phyloP scores from a whole-genome alignment of 805 yeast species.

The Barnettozyma siamensis region DNA sequence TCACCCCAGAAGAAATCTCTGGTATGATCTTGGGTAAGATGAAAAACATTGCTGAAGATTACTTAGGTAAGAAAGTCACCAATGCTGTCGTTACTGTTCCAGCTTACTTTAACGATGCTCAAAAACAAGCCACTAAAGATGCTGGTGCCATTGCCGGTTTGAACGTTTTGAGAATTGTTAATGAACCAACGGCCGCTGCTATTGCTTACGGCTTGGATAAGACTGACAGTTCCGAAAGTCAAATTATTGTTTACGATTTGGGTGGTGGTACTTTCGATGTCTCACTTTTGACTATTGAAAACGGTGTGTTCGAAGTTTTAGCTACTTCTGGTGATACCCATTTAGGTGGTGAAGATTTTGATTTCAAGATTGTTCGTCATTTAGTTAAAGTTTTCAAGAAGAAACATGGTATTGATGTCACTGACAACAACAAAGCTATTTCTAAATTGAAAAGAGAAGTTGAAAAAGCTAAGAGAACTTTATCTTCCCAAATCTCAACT shows the following conservation, averaged over 20 bases:
- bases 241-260: constrained; percentile 86
- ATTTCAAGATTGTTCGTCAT: constrained; percentile 81
- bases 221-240: constrained; percentile 67
- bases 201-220: constrained; percentile 92
- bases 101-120: constrained; percentile 90
- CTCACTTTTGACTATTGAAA: constrained; percentile 78
- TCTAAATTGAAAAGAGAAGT: constrained; percentile 95
- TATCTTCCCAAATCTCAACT: constrained; percentile 92
- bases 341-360: constrained; percentile 97
- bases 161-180: constrained; percentile 81
- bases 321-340: constrained; percentile 97
- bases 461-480: constrained; percentile 95
- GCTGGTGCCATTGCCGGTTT: constrained; percentile 91
- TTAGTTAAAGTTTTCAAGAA: constrained; percentile 85
- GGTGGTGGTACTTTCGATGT: constrained; percentile 99
- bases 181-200: constrained; percentile 97
- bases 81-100: constrained; percentile 93
- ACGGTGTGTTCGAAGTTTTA: constrained; percentile 88
- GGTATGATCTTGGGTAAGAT: constrained; percentile 89
- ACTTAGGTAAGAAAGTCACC: constrained; percentile 75
- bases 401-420: constrained; percentile 82
- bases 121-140: constrained; percentile 91
- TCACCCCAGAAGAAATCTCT: constrained; percentile 90
- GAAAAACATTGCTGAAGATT: constrained; percentile 91
- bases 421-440: constrained; percentile 77